These are phyloP conservation scores for Teunomyces funiuensis DNA, from an alignment of 805 yeast genomes.

Conservation along the genomic window DNA sequence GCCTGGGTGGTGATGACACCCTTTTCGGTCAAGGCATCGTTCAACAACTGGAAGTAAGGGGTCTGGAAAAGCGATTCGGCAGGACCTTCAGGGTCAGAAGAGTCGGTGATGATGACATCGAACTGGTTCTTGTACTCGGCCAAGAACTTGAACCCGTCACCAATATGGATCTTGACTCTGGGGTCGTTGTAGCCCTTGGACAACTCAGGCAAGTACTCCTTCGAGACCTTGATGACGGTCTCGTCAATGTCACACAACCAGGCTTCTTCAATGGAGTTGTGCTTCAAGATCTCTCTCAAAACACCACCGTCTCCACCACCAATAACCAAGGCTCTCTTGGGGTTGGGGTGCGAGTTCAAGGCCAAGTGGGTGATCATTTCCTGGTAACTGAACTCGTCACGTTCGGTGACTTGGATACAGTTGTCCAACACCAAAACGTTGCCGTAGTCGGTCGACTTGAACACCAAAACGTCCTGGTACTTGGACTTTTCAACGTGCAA, in stretches of 20 bases:
- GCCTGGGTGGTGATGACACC: constrained; percentile 95
- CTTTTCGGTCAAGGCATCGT: constrained; percentile 84
- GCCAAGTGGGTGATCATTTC: constrained; percentile 98
- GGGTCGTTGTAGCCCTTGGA: constrained; percentile 82
- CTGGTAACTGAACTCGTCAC: constrained; percentile 97
- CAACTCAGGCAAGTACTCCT: constrained; percentile 86
- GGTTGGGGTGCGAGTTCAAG: constrained; percentile 89
- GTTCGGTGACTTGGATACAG: constrained; percentile 93
- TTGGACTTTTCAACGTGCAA: constrained; percentile 81
- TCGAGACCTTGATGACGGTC: constrained; percentile 83
- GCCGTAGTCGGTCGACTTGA: constrained; percentile 91
- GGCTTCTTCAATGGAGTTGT: constrained; percentile 81
- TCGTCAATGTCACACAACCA: constrained; percentile 94
- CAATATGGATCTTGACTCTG: constrained; percentile 85
- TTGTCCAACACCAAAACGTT: constrained; percentile 93
- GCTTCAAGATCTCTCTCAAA: constrained; percentile 90
- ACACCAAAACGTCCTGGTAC: constrained; percentile 92
- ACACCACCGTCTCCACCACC: constrained; percentile 99
- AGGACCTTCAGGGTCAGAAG: constrained; percentile 98
- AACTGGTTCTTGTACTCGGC: constrained; percentile 79
- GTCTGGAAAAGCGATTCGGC: constrained; percentile 92
- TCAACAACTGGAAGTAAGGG: constrained; percentile 81
- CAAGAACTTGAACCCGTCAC: constrained; percentile 97
- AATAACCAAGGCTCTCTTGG: constrained; percentile 88
- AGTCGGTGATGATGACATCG: constrained; percentile 95